Evolutionary conservation across 345 rosid species (phyloP).

Genomic region (Euphorbia peplus): DNA sequence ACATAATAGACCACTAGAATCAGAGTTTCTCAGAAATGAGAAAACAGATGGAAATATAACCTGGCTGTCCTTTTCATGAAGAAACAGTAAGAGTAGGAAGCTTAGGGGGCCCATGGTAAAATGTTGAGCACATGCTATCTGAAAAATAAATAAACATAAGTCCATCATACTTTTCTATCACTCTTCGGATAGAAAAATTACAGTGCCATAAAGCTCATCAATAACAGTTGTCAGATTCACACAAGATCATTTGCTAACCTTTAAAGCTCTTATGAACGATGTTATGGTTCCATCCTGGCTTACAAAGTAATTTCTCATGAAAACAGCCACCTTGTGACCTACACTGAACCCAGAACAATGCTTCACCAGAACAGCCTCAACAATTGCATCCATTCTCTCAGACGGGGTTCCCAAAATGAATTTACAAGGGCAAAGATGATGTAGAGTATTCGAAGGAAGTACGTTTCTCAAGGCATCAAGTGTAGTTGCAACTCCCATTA

Average conservation of each 20-base stretch:
- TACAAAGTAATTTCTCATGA: conserved; percentile 71
- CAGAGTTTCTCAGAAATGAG: background rate
- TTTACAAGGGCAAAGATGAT: conserved; percentile 53
- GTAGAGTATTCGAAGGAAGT: conserved; percentile 61
- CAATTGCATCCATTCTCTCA: conserved; percentile 82
- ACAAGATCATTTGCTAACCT: conserved; percentile 46
- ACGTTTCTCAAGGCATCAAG: conserved; percentile 61
- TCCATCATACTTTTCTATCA: conserved; percentile 18
- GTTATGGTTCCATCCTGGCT: conserved; percentile 86
- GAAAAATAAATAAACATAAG: conserved; percentile 29
- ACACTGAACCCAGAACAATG: conserved; percentile 66
- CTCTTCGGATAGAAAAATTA: conserved; percentile 5
- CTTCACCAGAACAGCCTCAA: conserved; percentile 73
- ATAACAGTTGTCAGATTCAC: conserved; percentile 3
- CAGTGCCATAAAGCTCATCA: background rate
- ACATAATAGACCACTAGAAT: background rate
- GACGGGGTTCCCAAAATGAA: conserved; percentile 75
- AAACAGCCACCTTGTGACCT: conserved; percentile 66
- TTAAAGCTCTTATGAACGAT: conserved; percentile 77
- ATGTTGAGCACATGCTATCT: conserved; percentile 90
- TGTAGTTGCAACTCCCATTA: conserved; percentile 89
- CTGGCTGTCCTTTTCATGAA: conserved; percentile 45
- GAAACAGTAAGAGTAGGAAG: conserved; percentile 49
- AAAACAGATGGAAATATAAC: conserved; percentile 32
- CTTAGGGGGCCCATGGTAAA: conserved; percentile 70